A percentile compares a stretch with the other conserved stretches of the same genome.
Conservation (phyloP, 768 basidiomycete genomes). For the Mycena rosella region DNA sequence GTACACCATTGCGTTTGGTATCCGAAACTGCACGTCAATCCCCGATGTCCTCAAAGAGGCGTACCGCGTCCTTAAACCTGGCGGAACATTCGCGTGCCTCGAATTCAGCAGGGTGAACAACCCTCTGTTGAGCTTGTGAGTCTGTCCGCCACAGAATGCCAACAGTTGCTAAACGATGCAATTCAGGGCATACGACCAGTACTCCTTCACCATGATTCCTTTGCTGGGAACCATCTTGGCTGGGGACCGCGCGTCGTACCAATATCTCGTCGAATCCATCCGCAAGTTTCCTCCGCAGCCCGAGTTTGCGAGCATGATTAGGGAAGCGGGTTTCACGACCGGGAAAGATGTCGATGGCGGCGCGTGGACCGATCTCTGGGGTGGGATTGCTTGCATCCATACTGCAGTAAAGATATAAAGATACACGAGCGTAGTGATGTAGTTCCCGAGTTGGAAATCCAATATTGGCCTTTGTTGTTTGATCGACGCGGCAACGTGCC, state of each 20-base stretch:
- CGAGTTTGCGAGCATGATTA: conserved; percentile 91
- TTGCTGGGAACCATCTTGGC: conserved; percentile 97
- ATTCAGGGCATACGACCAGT: conserved; percentile 89
- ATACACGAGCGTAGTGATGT: background rate
- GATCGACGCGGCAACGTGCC: conserved; percentile 32
- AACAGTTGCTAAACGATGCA: conserved; percentile 22
- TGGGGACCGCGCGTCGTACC: conserved; percentile 94
- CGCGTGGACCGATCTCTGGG: conserved; percentile 90
- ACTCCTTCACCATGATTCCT: conserved; percentile 96
- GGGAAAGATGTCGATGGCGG: conserved; percentile 81
- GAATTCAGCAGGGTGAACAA: conserved; percentile 96
- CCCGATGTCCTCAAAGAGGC: conserved; percentile 91
- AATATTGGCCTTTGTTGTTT: conserved; percentile 17
- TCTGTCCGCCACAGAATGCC: conserved; percentile 33
- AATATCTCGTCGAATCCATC: conserved; percentile 98
- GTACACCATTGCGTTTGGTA: conserved; percentile 99
- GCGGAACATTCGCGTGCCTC: conserved; percentile 94
- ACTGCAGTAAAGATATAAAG: conserved; percentile 82
- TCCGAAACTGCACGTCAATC: conserved; percentile 96
- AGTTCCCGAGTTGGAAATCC: background rate
- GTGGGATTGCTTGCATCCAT: conserved; percentile 89
- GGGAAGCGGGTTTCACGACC: conserved; percentile 84
- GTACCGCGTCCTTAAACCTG: conserved; percentile 94
- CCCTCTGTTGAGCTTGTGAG: conserved; percentile 88
- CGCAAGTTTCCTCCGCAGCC: conserved; percentile 91